A percentile compares a stretch with the other conserved stretches of the same genome.
These are phyloP conservation scores for Colletotrichum tanaceti DNA, from an alignment of 2,329 filamentous ascomycete genomes.

Conservation along the genomic window DNA sequence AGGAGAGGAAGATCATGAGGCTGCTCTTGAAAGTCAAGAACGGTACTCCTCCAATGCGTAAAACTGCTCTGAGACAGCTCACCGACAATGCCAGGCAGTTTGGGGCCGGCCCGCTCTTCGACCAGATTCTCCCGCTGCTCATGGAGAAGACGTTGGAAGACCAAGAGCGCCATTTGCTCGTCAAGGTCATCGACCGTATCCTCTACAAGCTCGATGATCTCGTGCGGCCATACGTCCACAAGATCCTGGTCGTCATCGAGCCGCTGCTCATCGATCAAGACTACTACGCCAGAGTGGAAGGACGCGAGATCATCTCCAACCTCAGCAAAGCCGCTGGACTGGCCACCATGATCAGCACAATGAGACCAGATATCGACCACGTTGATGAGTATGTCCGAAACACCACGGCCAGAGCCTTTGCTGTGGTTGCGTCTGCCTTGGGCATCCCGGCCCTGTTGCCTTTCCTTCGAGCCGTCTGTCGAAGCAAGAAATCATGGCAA, in stretches of 20 bases:
- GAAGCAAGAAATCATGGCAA: conserved; percentile 99
- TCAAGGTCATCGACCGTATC: conserved; percentile 99
- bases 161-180: conserved; percentile 95
- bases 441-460: conserved; percentile 95
- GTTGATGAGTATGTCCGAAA: conserved; percentile 98
- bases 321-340: conserved; percentile 95
- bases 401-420: conserved; percentile 95
- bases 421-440: conserved; percentile 94
- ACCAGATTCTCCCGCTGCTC: conserved; percentile 93
- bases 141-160: conserved; percentile 99
- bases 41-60: conserved; percentile 97
- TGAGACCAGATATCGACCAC: conserved; percentile 98
- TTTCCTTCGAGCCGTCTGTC: conserved; percentile 94
- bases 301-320: conserved; percentile 98
- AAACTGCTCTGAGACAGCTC: conserved; percentile 95
- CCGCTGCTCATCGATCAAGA: conserved; percentile 99
- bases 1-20: conserved; percentile 98
- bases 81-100: conserved; percentile 98
- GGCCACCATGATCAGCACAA: conserved; percentile 99
- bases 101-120: conserved; percentile 92
- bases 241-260: conserved; percentile 98
- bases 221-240: conserved; percentile 95
- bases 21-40: conserved; percentile 98
- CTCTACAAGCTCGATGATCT: conserved; percentile 98
- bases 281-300: conserved; percentile 98